Evolutionary conservation across 2,329 filamentous ascomycete species (phyloP).

Genomic region (Clonostachys byssicola): DNA sequence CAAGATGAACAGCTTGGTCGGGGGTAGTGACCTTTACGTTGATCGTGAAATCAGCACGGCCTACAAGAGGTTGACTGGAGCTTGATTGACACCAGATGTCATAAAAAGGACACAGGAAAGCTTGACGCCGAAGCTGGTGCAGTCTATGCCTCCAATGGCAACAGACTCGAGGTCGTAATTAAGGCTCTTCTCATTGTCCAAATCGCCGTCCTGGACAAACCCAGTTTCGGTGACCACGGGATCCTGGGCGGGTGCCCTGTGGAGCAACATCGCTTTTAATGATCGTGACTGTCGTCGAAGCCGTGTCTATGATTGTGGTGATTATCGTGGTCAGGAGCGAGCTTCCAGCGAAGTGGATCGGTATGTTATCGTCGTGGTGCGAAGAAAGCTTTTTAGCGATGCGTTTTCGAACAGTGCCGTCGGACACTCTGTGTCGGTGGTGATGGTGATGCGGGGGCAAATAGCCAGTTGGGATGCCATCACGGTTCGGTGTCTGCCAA

Average conservation of each 20-base stretch:
- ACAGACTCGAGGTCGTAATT: slow-evolving; percentile 17
- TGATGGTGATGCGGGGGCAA: background rate
- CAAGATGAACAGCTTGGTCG: slow-evolving; percentile 16
- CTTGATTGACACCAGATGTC: slow-evolving; percentile 17
- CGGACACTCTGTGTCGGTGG: background rate
- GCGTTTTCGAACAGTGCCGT: no score
- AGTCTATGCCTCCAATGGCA: slow-evolving; percentile 28
- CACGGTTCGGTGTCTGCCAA: no score
- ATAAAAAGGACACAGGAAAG: slow-evolving; percentile 17
- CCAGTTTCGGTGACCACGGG: no score
- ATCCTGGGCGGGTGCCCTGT: background rate
- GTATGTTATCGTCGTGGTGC: no score
- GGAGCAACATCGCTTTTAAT: background rate
- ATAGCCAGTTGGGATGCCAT: background rate
- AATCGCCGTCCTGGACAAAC: background rate
- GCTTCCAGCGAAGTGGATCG: no score
- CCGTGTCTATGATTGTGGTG: background rate
- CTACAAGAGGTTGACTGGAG: slow-evolving; percentile 31
- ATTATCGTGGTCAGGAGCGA: background rate
- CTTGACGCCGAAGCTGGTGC: slow-evolving; percentile 27
- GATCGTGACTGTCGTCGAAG: background rate
- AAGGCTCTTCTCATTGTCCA: slow-evolving; percentile 16
- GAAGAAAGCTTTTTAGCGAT: no score
- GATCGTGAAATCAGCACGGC: slow-evolving; percentile 24
- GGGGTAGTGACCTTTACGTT: slow-evolving; percentile 13